phyloP scores from a whole-genome alignment of 805 yeast genomes.

The Tetrapisispora taiwanensis region DNA sequence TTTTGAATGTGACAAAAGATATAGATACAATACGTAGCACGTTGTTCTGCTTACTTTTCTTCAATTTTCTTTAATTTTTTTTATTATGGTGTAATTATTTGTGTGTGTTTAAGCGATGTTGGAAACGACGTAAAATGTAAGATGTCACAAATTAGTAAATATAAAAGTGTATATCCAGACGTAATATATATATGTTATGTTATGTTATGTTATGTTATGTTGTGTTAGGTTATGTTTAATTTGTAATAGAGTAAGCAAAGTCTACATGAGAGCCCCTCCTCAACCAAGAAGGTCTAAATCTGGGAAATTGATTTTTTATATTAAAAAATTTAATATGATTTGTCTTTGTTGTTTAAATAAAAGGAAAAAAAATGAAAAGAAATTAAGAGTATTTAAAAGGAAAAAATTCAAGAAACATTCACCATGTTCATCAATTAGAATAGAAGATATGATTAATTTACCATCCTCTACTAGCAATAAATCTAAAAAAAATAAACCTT shows the following conservation, averaged over 20 bases:
- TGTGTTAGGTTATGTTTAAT: no score
- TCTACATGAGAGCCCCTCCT: conserved; percentile 29
- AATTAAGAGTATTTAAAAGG: neutral
- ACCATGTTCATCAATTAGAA: conserved; percentile 13
- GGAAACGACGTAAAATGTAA: neutral
- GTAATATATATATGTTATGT: no score
- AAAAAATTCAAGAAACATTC: conserved; percentile 10
- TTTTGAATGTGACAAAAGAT: no score
- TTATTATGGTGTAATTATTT: no score
- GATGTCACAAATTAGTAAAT: no score
- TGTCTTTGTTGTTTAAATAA: conserved; percentile 3
- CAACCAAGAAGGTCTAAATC: conserved; percentile 22
- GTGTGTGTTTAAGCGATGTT: no score
- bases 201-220: no score
- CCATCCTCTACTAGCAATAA: conserved; percentile 13
- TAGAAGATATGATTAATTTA: conserved; percentile 21
- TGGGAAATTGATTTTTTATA: conserved; percentile 10
- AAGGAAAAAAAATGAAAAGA: neutral
- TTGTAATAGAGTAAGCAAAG: no score
- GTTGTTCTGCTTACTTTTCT: no score
- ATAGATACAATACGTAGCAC: no score
- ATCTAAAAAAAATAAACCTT: conserved; percentile 18
- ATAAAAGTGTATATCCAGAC: no score
- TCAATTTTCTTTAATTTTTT: no score
- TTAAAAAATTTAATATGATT: conserved; percentile 10